A percentile compares a stretch with the other conserved stretches of the same genome.
phyloP scores from a whole-genome alignment of 1,139 yeast species.

The Wickerhamomyces sp. region DNA sequence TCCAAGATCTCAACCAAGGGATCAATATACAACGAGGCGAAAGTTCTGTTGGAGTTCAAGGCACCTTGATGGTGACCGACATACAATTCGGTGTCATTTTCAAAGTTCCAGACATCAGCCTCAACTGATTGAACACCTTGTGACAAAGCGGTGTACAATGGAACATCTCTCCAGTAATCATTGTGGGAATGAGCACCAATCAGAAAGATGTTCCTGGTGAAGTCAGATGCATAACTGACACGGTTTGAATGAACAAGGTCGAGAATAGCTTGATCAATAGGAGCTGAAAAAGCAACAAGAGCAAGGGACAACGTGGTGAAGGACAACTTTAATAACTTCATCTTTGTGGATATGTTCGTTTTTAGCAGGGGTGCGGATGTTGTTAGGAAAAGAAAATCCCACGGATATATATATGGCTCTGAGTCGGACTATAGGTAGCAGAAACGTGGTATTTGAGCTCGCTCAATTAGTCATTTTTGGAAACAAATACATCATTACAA shows the following conservation, averaged over 20 bases:
- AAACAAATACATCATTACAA: no score
- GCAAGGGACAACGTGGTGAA: neutral
- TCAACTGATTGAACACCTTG: constrained; percentile 63
- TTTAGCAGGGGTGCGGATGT: no score
- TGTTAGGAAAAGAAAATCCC: no score
- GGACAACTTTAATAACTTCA: neutral
- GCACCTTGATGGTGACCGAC: constrained; percentile 64
- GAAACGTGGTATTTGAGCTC: no score
- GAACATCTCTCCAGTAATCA: constrained; percentile 68
- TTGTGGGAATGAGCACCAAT: constrained; percentile 60
- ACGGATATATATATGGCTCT: no score
- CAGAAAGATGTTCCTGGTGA: constrained; percentile 21
- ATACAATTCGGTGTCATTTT: constrained; percentile 39
- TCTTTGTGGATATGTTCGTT: no score
- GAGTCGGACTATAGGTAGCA: no score
- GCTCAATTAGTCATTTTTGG: no score
- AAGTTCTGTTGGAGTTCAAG: constrained; percentile 40
- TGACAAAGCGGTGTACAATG: constrained; percentile 57
- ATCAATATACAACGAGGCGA: constrained; percentile 48
- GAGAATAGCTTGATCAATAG: constrained; percentile 12
- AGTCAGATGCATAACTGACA: constrained; percentile 17
- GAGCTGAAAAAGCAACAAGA: constrained; percentile 7
- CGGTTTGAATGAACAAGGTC: constrained; percentile 7
- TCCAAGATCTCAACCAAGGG: constrained; percentile 47
- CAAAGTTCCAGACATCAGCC: constrained; percentile 59